Evolutionary conservation across 2,329 filamentous ascomycete genomes (phyloP).

Genomic region (Hirsutella thompsonii): DNA sequence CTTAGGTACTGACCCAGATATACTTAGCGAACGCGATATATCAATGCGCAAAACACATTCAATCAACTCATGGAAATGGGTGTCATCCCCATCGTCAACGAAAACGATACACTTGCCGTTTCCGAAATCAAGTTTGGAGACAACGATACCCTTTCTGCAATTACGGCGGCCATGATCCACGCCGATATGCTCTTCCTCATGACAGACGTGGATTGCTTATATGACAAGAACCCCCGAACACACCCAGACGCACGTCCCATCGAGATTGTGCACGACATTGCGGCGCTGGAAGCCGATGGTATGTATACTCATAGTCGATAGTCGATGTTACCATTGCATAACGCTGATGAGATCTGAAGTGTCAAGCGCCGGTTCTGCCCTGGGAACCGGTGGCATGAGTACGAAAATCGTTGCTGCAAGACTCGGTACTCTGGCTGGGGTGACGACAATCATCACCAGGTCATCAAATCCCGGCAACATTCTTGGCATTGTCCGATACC

Average conservation of each 20-base stretch:
- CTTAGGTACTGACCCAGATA: background rate
- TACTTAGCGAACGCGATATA: slow-evolving; percentile 69
- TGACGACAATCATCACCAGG: slow-evolving; percentile 89
- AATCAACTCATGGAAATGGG: slow-evolving; percentile 83
- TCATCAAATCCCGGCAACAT: slow-evolving; percentile 93
- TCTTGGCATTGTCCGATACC: slow-evolving; percentile 68
- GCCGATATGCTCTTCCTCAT: slow-evolving; percentile 95
- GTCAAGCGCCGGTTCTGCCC: slow-evolving; percentile 72
- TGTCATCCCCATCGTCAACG: slow-evolving; percentile 96
- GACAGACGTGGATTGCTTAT: slow-evolving; percentile 97
- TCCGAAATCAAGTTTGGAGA: slow-evolving; percentile 99
- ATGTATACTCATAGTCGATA: slow-evolving; percentile 7
- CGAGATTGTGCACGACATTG: slow-evolving; percentile 83
- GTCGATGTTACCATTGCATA: background rate
- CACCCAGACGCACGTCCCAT: slow-evolving; percentile 81
- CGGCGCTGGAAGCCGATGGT: slow-evolving; percentile 69
- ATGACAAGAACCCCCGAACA: slow-evolving; percentile 85
- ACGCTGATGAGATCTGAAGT: slow-evolving; percentile 35
- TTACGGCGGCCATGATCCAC: slow-evolving; percentile 93
- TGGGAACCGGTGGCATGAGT: slow-evolving; percentile 93
- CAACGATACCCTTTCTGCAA: slow-evolving; percentile 93
- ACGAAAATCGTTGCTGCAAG: slow-evolving; percentile 94
- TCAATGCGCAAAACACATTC: slow-evolving; percentile 94
- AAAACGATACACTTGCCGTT: slow-evolving; percentile 94
- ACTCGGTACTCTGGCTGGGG: slow-evolving; percentile 83